Conservation (phyloP, 441 rosid genomes). For the Erodium moschatum region DNA sequence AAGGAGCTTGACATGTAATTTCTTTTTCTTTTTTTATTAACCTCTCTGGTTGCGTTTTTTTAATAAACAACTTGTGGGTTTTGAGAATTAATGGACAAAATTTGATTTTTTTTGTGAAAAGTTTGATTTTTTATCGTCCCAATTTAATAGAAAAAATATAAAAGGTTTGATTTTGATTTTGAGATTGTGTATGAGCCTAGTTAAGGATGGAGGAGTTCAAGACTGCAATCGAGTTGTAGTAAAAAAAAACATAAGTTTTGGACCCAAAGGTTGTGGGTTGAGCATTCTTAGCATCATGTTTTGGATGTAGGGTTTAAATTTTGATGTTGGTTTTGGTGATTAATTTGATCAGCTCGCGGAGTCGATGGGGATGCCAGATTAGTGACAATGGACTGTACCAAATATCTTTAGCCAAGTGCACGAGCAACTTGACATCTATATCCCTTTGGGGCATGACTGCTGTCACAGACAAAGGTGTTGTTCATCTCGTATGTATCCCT, state of each 20-base stretch:
- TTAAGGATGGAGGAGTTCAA: too few relatives aligned
- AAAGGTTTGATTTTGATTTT: too few relatives aligned
- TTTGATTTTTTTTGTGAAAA: too few relatives aligned
- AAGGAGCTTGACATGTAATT: conserved; percentile 76
- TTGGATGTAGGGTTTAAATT: too few relatives aligned
- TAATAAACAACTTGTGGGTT: background rate
- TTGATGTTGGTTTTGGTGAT: too few relatives aligned
- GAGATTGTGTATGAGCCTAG: too few relatives aligned
- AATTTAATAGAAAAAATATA: too few relatives aligned
- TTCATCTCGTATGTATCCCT: conserved; percentile 49
- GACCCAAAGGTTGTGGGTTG: too few relatives aligned
- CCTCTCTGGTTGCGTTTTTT: background rate
- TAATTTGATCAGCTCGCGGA: conserved; percentile 45
- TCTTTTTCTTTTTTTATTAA: background rate
- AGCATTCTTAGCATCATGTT: too few relatives aligned
- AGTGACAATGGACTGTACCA: conserved; percentile 60
- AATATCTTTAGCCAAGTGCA: conserved; percentile 58
- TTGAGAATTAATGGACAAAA: background rate
- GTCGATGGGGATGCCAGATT: conserved; percentile 85
- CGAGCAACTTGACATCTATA: conserved; percentile 53
- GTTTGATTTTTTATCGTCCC: background rate
- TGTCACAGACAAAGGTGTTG: conserved; percentile 73
- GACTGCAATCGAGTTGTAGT: too few relatives aligned
- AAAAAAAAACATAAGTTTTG: too few relatives aligned
- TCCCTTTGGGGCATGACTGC: conserved; percentile 85